Percentiles rank a stretch among this genome's conserved stretches.
Evolutionary conservation across 176 grass and related monocot species (phyloP).

Genomic region (Raddia distichophylla): DNA sequence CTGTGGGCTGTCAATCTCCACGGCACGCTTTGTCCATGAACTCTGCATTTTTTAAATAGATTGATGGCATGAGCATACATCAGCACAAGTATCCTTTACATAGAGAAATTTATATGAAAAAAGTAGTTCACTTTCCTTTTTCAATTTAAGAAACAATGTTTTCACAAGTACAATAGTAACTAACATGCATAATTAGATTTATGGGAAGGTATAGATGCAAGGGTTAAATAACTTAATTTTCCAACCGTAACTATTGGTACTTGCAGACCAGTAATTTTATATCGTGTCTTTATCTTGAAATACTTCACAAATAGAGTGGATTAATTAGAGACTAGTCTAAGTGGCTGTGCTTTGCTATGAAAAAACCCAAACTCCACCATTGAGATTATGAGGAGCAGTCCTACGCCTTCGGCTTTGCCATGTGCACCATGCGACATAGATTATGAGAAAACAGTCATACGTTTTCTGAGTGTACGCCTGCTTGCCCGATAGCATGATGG

Average conservation of each 20-base stretch:
- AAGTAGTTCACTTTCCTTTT: neutral
- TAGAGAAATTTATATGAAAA: neutral
- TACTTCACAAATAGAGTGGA: too few species aligned
- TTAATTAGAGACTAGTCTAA: too few species aligned
- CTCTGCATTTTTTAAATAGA: conserved; percentile 68
- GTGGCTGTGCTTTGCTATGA: too few species aligned
- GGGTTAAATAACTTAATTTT: conserved; percentile 14
- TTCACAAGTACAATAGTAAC: neutral
- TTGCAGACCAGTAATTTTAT: neutral
- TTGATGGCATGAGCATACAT: conserved; percentile 25
- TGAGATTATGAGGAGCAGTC: too few species aligned
- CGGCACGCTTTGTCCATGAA: conserved; percentile 83
- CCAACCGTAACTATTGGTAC: neutral
- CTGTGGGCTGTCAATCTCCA: conserved; percentile 80
- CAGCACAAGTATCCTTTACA: neutral
- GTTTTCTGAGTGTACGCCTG: too few species aligned
- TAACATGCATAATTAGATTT: neutral
- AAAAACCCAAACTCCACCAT: too few species aligned
- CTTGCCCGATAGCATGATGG: too few species aligned
- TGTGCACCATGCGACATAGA: too few species aligned
- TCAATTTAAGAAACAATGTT: neutral
- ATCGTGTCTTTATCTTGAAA: neutral
- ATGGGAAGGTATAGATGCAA: neutral
- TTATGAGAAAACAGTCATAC: too few species aligned
- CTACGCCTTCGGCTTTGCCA: too few species aligned